Conservation (phyloP, 2,329 filamentous ascomycete genomes). For the Grosmannia serpens region DNA sequence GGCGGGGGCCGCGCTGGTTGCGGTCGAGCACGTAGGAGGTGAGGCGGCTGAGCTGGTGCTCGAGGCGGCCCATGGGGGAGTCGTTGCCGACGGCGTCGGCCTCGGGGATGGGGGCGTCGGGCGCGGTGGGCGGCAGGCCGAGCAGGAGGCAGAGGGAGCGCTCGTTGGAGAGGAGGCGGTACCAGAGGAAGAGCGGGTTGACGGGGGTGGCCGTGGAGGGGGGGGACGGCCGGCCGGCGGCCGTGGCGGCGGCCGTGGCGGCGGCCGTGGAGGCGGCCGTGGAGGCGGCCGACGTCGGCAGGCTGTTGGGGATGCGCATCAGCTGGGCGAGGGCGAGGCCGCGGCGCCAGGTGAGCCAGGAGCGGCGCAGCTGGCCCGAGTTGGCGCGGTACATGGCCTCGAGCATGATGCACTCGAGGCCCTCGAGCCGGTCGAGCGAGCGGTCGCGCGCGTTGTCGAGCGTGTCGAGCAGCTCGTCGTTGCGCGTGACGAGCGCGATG, state of each 20-base stretch:
- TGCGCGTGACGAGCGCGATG: constrained; percentile 26
- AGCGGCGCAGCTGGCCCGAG: constrained; percentile 30
- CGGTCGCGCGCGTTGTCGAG: constrained; percentile 20
- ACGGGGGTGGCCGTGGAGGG: constrained; percentile 3
- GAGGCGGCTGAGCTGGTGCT: constrained; percentile 22
- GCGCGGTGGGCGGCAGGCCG: constrained; percentile 29
- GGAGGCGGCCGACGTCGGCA: constrained; percentile 9
- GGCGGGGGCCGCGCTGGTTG: constrained; percentile 14
- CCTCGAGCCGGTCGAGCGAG: constrained; percentile 28
- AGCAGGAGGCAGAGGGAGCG: constrained; percentile 36
- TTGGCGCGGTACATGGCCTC: constrained; percentile 35
- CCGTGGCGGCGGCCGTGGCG: background rate
- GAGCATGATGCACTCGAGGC: constrained; percentile 38
- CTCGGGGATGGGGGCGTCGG: constrained; percentile 13
- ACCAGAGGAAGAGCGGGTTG: constrained; percentile 30
- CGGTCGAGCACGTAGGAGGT: constrained; percentile 26
- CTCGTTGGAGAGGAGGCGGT: constrained; percentile 31
- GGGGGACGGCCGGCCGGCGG: background rate
- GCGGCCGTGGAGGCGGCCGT: background rate
- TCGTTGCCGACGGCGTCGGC: constrained; percentile 17
- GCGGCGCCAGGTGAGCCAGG: constrained; percentile 33
- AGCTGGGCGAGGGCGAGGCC: constrained; percentile 23
- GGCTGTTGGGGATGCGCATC: constrained; percentile 8
- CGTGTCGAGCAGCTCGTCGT: constrained; percentile 32
- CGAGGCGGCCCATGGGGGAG: constrained; percentile 21